Evolutionary conservation across 2,329 filamentous ascomycete genomes (phyloP), one percentile per base, ranked within the genome.

Genomic region (Fusarium sacchari): DNA sequence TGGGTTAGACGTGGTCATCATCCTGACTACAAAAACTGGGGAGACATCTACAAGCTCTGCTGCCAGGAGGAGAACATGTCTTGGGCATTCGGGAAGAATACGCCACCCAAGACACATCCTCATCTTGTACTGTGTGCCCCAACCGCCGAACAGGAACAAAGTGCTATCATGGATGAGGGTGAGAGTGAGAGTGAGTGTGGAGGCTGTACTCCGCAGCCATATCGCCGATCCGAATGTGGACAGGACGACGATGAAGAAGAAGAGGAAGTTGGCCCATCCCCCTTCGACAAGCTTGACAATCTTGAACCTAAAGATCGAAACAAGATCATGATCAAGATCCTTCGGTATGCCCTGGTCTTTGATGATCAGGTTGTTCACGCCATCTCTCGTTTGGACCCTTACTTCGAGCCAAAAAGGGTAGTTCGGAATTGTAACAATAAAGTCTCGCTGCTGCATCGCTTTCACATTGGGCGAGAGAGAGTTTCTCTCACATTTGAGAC

Each of bases 311-410:
- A 74, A 0, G 28, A 50, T 12, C 20, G 47, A 34, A 12, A 4
- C 13, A 1, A 4, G 2, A 32, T 18, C 0, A 84, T 2, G 80
- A 84, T 77, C 7, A 68, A 68, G 5, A 84, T 88, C 15, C 80
- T 87, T 18, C 72, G 67, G 11, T n/a, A 77, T 1, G n/a, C 79
- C 5, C 77, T 87, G 2, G 77, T 82, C n/a, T 84, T 82, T 50
- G 39, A 76, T 0, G 77, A 73, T 0, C 34, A 79, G 2, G 52
- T 82, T 0, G 69, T 88, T 7, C 86, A 88, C 60, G 83, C 80
- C 28, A 76, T 88, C 4, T 86, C 85, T 2, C 80, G 86, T 0
- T 77, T 88, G 0, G 86, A 88, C 37, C 80, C 79, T 0, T 75
- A 69, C 11, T 63, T 76, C 3, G 61, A 74, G 2, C 81, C 80